Conservation (phyloP, 164 flowering plant species). For the Vitis riparia region DNA sequence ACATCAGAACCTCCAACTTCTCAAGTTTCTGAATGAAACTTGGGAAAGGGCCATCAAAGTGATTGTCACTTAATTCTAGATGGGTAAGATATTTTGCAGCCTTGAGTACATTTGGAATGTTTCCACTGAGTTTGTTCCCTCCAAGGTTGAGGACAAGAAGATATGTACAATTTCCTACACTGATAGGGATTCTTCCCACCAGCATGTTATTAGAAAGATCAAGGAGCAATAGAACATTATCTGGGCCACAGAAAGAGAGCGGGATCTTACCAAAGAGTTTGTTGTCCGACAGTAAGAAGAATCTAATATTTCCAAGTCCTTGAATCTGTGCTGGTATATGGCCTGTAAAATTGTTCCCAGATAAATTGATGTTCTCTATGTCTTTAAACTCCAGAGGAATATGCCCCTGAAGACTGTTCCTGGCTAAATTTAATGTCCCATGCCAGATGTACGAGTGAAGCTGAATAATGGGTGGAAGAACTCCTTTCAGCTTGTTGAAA, state of each 20-base stretch:
- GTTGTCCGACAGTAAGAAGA: constrained; percentile 12
- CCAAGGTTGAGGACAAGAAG: constrained; percentile 22
- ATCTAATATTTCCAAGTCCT: constrained; percentile 4
- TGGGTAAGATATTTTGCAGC: constrained; percentile 2
- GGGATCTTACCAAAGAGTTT: constrained; percentile 15
- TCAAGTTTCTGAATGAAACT: constrained; percentile 9
- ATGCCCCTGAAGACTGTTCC: constrained; percentile 18
- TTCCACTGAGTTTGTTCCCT: constrained; percentile 7
- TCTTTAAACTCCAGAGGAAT: constrained; percentile 15
- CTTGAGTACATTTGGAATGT: constrained; percentile 11
- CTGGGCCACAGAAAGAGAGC: constrained; percentile 2
- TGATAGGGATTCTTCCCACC: constrained; percentile 7
- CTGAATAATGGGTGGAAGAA: constrained; percentile 7
- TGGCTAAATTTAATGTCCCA: background rate
- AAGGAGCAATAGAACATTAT: constrained; percentile 8
- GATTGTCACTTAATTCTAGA: constrained; percentile 12
- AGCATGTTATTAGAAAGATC: constrained; percentile 18
- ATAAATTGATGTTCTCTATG: constrained; percentile 14
- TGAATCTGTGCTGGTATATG: constrained; percentile 12
- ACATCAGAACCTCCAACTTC: constrained; percentile 6
- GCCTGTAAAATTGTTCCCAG: constrained; percentile 18
- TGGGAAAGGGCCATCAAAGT: constrained; percentile 14
- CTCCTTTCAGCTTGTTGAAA: constrained; percentile 13
- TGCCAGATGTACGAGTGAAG: background rate
- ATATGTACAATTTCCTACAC: constrained; percentile 14